Percentiles rank a stretch among this genome's conserved stretches.
Conservation (phyloP, 2,329 filamentous ascomycete species). For the Daldinia eschscholtzii region DNA sequence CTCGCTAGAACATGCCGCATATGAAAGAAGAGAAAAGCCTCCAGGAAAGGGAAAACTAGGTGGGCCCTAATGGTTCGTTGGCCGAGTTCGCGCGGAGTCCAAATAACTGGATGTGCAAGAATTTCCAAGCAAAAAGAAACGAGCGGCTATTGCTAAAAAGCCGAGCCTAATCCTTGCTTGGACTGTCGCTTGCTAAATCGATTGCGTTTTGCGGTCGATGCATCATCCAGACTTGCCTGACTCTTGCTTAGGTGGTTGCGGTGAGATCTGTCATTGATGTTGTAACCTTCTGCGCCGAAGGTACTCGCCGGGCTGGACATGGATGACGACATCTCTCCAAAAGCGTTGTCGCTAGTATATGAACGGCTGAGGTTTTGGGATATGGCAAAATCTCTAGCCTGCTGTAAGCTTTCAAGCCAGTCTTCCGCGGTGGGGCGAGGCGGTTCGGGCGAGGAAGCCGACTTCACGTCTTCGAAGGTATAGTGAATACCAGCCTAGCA, state of each 20-base stretch:
- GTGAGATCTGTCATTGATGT: constrained; percentile 64
- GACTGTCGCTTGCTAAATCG: constrained; percentile 93
- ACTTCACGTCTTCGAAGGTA: constrained; percentile 93
- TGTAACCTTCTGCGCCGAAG: constrained; percentile 68
- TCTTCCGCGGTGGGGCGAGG: constrained; percentile 80
- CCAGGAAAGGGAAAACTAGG: constrained; percentile 32
- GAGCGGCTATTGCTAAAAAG: constrained; percentile 69
- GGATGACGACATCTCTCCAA: constrained; percentile 76
- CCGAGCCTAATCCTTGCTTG: constrained; percentile 91
- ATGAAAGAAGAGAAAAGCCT: constrained; percentile 42
- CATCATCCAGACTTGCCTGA: constrained; percentile 67
- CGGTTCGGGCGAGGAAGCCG: constrained; percentile 66
- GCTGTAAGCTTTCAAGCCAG: constrained; percentile 91
- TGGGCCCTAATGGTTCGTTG: constrained; percentile 30
- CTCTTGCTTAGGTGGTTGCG: constrained; percentile 71
- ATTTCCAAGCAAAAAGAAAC: constrained; percentile 31
- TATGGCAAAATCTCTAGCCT: constrained; percentile 85
- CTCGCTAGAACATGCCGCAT: constrained; percentile 54
- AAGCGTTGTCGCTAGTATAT: constrained; percentile 75
- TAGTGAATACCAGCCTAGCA: constrained; percentile 86
- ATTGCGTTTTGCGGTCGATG: constrained; percentile 65
- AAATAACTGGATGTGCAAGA: constrained; percentile 31
- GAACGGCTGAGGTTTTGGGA: constrained; percentile 76
- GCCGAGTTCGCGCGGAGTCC: constrained; percentile 23
- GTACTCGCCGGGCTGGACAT: constrained; percentile 83